Conservation (phyloP, 805 yeast species). For the Schizosaccharomyces lindneri region DNA sequence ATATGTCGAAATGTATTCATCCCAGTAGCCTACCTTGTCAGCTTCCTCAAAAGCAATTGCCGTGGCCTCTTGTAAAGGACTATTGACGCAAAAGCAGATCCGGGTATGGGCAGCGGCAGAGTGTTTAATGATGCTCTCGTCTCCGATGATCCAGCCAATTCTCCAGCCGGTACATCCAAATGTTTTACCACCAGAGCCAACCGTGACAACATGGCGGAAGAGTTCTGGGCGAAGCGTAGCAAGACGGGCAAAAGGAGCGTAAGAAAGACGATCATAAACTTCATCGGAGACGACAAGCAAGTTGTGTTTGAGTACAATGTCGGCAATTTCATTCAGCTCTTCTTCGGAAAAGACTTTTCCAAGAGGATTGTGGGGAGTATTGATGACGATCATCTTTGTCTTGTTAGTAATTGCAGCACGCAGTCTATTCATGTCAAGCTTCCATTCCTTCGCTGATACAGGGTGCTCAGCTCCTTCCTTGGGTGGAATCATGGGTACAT, state of each 20-base stretch:
- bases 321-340: constrained; percentile 54
- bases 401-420: constrained; percentile 43
- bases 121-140: constrained; percentile 53
- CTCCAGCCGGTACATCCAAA: constrained; percentile 99
- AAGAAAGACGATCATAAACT: constrained; percentile 79
- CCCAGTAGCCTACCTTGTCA: constrained; percentile 34
- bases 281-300: constrained; percentile 71
- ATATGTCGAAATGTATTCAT: constrained; percentile 41
- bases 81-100: constrained; percentile 72
- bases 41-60: constrained; percentile 54
- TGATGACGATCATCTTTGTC: constrained; percentile 68
- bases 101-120: constrained; percentile 80
- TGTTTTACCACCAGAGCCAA: constrained; percentile 92
- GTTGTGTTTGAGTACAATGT: constrained; percentile 65
- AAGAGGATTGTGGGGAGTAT: constrained; percentile 90
- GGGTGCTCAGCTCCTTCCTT: constrained; percentile 33
- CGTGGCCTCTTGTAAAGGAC: constrained; percentile 81
- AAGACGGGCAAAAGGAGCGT: constrained; percentile 50
- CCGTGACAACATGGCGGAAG: constrained; percentile 55
- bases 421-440: constrained; percentile 52
- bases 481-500: constrained; percentile 73
- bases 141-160: constrained; percentile 85
- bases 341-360: constrained; percentile 63
- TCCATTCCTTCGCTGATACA: constrained; percentile 71
- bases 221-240: constrained; percentile 65